Evolutionary conservation across 257 asterid genomes (phyloP), one percentile per base, ranked within the genome.

Genomic region (Solanum boliviense): DNA sequence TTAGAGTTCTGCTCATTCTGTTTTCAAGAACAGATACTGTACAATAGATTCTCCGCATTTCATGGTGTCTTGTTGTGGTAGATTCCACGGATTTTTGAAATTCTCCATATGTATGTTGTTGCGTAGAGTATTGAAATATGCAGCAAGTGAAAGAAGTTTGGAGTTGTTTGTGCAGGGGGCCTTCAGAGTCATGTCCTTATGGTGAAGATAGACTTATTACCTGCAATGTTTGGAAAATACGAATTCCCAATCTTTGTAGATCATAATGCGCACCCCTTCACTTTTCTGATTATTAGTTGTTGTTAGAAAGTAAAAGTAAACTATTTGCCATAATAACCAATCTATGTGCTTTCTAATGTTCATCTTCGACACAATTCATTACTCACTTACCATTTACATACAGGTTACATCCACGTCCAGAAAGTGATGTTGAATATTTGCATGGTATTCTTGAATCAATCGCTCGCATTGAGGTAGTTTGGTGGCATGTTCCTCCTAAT

Each of bases 381-480:
- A 27, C 58, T 68, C 78, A 39, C 62, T 79, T 60, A 46, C 72
- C 82, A 35, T 81, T 73, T 34, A 88, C 89, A 21, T 90, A 88
- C 95, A 95, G 99, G 93, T 90, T 96, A 90, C 93, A 90, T 89
- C 99, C 99, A 39, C 98, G 98, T 48, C 99, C 98, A 18, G 92
- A 89, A 86, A 93, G 89, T 27, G 99, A 96, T 39, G 97, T 84
- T 27, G 94, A 93, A 56, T 96, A 94, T 91, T 90, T 96, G 89
- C 98, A 96, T 71, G 98, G 98, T 11, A 94, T 96, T 89, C 92
- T 96, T 20, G 99, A 96, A 92, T 95, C 98, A 56, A 96, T 95
- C 78, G 98, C 99, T 65, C 94, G 98, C 6, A 95, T 96, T 86
- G 99, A 96, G 98, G 99, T 95, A 88, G 29, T 18, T 82, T 82